Evolutionary conservation across 2,329 filamentous ascomycete genomes (phyloP).

Genomic region (Coniochaeta sp.): DNA sequence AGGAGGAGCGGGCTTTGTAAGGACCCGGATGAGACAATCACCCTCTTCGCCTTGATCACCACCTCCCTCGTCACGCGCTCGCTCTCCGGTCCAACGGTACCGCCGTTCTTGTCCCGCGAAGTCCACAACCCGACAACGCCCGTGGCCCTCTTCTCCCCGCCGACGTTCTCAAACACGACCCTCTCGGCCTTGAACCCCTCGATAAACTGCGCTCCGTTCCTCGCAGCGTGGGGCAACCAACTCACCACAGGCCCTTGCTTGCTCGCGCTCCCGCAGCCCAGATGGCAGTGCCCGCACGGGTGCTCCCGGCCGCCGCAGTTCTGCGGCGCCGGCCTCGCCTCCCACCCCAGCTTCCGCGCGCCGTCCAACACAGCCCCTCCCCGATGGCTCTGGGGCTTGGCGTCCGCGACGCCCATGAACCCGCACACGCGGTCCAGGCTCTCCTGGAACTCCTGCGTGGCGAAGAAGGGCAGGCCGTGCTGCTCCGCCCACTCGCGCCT

Average conservation of each 20-base stretch:
- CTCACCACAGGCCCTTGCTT: slow-evolving; percentile 75
- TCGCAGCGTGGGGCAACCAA: slow-evolving; percentile 73
- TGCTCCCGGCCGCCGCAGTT: slow-evolving; percentile 72
- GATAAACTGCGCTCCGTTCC: slow-evolving; percentile 71
- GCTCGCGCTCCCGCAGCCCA: slow-evolving; percentile 57
- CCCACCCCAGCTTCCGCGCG: slow-evolving; percentile 64
- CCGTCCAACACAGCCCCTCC: slow-evolving; percentile 72
- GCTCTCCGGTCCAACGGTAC: slow-evolving; percentile 39
- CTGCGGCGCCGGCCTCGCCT: slow-evolving; percentile 63
- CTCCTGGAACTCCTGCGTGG: slow-evolving; percentile 65
- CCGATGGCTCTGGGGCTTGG: slow-evolving; percentile 62
- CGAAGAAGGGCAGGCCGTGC: slow-evolving; percentile 64
- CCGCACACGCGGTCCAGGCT: slow-evolving; percentile 72
- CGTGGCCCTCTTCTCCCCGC: slow-evolving; percentile 46
- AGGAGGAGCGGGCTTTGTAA: slow-evolving; percentile 73
- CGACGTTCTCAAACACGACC: slow-evolving; percentile 57
- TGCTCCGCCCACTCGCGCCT: slow-evolving; percentile 72
- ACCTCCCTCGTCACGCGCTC: slow-evolving; percentile 51
- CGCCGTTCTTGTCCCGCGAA: slow-evolving; percentile 58
- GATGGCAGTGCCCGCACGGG: slow-evolving; percentile 60
- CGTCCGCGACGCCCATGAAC: slow-evolving; percentile 66
- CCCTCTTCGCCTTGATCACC: slow-evolving; percentile 69
- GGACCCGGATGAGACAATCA: slow-evolving; percentile 71
- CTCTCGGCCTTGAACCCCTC: slow-evolving; percentile 72
- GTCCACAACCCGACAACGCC: slow-evolving; percentile 73